These are phyloP conservation scores for Periconia macrospinosa DNA, from an alignment of 2,329 filamentous ascomycete genomes.

Conservation along the genomic window DNA sequence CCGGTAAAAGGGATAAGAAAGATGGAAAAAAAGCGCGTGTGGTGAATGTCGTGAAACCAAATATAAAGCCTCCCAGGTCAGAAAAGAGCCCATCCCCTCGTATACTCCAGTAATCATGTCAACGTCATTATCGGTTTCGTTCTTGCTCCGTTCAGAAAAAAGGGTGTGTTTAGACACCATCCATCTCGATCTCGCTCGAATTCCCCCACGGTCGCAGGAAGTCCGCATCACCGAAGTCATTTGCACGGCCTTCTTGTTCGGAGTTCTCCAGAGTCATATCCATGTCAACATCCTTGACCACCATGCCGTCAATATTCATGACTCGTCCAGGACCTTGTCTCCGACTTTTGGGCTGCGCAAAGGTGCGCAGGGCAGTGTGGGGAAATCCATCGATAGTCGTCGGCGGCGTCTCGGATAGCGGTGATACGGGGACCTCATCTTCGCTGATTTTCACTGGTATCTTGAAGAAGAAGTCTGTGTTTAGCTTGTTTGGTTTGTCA, in stretches of 20 bases:
- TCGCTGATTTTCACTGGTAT: constrained; percentile 22
- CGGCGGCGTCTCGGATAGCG: constrained; percentile 32
- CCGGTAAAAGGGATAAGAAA: neutral
- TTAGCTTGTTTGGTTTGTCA: constrained; percentile 18
- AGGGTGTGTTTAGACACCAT: neutral
- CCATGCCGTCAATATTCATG: constrained; percentile 15
- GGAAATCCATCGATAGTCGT: constrained; percentile 20
- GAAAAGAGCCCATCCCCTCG: neutral
- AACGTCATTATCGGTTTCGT: neutral
- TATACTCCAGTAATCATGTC: neutral
- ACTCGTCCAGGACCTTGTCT: constrained; percentile 7
- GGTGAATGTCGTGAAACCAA: too few relatives aligned
- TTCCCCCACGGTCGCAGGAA: constrained; percentile 47
- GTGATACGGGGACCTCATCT: constrained; percentile 41
- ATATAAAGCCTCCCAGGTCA: neutral
- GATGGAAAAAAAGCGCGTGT: neutral
- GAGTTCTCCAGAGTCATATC: constrained; percentile 33
- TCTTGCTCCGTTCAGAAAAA: neutral
- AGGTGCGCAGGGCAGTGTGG: constrained; percentile 22
- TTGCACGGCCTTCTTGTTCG: constrained; percentile 38
- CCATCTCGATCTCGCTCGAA: neutral
- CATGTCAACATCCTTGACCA: constrained; percentile 29
- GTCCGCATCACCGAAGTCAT: constrained; percentile 70
- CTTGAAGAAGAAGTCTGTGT: constrained; percentile 31
- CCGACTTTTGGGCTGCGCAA: constrained; percentile 35